Evolutionary conservation across 140 eudicot species (phyloP), one percentile per base, ranked within the genome.

Genomic region (Flaveria floridana): DNA sequence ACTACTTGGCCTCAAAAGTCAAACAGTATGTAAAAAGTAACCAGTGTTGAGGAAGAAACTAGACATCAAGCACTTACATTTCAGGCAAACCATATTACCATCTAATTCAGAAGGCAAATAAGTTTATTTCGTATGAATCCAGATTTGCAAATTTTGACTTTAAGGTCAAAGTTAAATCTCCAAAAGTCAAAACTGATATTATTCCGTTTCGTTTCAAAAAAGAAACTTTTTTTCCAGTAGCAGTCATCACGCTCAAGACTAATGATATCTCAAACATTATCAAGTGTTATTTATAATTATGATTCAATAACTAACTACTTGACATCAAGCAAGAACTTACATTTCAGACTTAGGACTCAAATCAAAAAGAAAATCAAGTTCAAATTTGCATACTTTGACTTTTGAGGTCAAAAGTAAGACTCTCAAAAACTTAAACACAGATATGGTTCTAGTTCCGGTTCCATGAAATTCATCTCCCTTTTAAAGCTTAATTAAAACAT

Each of bases 71-170:
- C 30, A 2, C 25, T 6, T 30, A 34, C 14, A 63, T 34, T 37
- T 65, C 21, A 28, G 12, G 18, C n/a, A 65, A 0, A 65, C 1
- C 23, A 65, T 65, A 7, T 0, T 0, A 65, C 1, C 23, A 66
- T 18, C 18, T 0, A 3, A 66, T 8, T 65, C 26, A 67, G 9
- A 44, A 67, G 56, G 39, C 39, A 44, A 42, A 11, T 55, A 10
- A 44, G 5, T 44, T 44, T 19, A 16, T 47, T 68, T 68, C 6
- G 21, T 2, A 68, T 42, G 2, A 68, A 3, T 10, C 42, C 18
- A 61, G 25, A 23, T 61, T 61, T 61, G 67, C 18, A 61, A 10
- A 61, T 39, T 63, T 64, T 64, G 34, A 66, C 30, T 66, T 66
- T 18, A 8, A 41, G 71, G 71, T 66, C 71, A 66, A 64, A 64